A percentile compares a stretch with the other conserved stretches of the same genome.
Conservation (phyloP, 768 basidiomycete genomes). For the Tricholoma sp. region DNA sequence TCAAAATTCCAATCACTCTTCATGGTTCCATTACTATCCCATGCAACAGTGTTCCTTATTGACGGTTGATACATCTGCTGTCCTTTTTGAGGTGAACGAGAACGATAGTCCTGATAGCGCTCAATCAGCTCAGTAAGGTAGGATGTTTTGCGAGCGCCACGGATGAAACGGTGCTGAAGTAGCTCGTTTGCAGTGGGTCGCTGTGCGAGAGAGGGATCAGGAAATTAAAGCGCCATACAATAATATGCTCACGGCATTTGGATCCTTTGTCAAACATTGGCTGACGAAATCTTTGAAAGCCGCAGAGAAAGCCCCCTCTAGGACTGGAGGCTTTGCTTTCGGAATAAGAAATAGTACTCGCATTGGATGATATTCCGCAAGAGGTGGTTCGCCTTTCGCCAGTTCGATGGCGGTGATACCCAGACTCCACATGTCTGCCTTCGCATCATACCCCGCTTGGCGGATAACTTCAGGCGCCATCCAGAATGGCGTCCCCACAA, state of each 20-base stretch:
- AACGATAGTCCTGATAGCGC: slow-evolving; percentile 74
- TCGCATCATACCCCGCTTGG: slow-evolving; percentile 92
- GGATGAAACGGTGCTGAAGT: slow-evolving; percentile 91
- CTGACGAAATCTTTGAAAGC: slow-evolving; percentile 93
- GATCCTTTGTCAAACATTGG: slow-evolving; percentile 91
- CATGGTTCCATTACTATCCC: slow-evolving; percentile 74
- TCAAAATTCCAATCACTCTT: slow-evolving; percentile 97
- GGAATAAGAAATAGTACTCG: slow-evolving; percentile 97
- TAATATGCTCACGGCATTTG: slow-evolving; percentile 51
- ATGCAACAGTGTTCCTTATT: slow-evolving; percentile 51
- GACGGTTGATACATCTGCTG: slow-evolving; percentile 53
- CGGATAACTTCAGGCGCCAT: slow-evolving; percentile 99
- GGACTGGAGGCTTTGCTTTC: slow-evolving; percentile 86
- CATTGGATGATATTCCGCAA: slow-evolving; percentile 98
- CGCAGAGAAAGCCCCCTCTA: slow-evolving; percentile 81
- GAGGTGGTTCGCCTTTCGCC: slow-evolving; percentile 94
- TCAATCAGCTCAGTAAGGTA: slow-evolving; percentile 86
- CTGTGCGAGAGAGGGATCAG: slow-evolving; percentile 33
- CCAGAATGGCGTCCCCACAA: slow-evolving; percentile 97
- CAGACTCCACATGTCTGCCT: slow-evolving; percentile 97
- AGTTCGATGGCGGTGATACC: slow-evolving; percentile 98
- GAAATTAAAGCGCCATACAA: background rate
- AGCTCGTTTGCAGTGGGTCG: slow-evolving; percentile 90
- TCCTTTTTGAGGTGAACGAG: slow-evolving; percentile 54
- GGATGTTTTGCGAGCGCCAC: slow-evolving; percentile 74